phyloP scores from a whole-genome alignment of 495 filamentous ascomycete genomes.

The Tuber borchii region DNA sequence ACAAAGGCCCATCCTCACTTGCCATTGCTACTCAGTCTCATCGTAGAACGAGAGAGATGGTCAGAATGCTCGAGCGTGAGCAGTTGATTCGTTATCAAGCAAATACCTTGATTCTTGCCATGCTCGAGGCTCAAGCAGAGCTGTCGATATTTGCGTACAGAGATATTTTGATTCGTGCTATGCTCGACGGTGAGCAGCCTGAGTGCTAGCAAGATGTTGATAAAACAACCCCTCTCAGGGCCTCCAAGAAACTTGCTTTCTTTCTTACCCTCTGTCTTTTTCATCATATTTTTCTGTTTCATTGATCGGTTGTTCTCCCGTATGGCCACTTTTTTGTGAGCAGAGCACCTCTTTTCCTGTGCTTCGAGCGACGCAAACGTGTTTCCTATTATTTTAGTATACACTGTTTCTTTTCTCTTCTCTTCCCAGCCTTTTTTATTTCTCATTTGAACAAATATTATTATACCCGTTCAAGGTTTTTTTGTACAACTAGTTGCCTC shows the following conservation, averaged over 20 bases:
- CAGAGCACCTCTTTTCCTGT: neutral
- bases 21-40: neutral
- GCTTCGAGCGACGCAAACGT: neutral
- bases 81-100: neutral
- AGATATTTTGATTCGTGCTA: neutral
- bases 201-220: neutral
- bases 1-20: neutral
- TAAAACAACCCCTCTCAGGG: neutral
- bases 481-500: too few relatives aligned
- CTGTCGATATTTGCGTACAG: neutral
- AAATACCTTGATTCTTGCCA: neutral
- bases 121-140: neutral
- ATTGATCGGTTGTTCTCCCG: neutral
- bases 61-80: neutral
- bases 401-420: conserved; percentile 26
- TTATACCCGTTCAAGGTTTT: too few relatives aligned
- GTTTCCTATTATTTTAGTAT: neutral
- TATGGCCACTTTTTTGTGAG: neutral
- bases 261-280: neutral
- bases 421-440: conserved; percentile 19
- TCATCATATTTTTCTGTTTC: neutral
- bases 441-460: conserved; percentile 8
- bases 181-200: neutral
- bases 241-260: neutral
- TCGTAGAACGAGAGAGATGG: neutral